Percentiles rank a stretch among this genome's conserved stretches.
Conservation (phyloP, 495 filamentous ascomycete species). For the Xylaria bambusicola region DNA sequence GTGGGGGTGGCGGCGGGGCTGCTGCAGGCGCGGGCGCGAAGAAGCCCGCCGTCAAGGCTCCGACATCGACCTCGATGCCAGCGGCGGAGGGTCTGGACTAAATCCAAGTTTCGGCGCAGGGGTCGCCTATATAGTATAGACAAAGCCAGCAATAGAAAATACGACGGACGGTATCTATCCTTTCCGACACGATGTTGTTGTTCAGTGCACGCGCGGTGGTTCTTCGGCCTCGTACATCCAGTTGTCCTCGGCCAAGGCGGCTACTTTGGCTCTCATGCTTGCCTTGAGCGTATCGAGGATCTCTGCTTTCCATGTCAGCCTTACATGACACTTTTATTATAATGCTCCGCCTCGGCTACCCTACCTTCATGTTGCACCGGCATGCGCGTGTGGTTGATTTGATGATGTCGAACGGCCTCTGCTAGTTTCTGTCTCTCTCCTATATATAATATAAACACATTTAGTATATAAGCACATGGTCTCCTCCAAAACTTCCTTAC, state of each 20-base stretch:
- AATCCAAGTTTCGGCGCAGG: too few species aligned
- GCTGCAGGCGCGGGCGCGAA: constrained; percentile 40
- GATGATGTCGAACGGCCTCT: constrained; percentile 57
- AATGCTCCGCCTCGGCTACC: constrained; percentile 13
- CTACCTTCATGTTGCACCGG: constrained; percentile 69
- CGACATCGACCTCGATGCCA: constrained; percentile 48
- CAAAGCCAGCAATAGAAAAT: constrained; percentile 8
- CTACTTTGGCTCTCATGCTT: constrained; percentile 71
- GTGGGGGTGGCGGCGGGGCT: constrained; percentile 56
- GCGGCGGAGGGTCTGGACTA: constrained; percentile 56
- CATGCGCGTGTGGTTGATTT: constrained; percentile 63
- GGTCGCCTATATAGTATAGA: constrained; percentile 21
- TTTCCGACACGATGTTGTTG: too few species aligned
- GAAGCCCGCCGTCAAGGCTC: constrained; percentile 45
- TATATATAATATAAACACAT: constrained; percentile 15
- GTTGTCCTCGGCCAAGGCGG: constrained; percentile 75
- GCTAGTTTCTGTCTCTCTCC: constrained; percentile 51
- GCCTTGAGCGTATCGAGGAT: constrained; percentile 69
- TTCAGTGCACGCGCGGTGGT: constrained; percentile 34
- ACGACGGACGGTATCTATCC: not conserved
- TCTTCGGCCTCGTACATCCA: constrained; percentile 89
- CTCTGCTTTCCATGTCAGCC: constrained; percentile 48
- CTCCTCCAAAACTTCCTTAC: too few species aligned
- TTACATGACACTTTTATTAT: not conserved
- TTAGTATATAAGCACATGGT: constrained; percentile 3